Evolutionary conservation across 805 yeast genomes (phyloP).

Genomic region (Blastobotrys muscicola): DNA sequence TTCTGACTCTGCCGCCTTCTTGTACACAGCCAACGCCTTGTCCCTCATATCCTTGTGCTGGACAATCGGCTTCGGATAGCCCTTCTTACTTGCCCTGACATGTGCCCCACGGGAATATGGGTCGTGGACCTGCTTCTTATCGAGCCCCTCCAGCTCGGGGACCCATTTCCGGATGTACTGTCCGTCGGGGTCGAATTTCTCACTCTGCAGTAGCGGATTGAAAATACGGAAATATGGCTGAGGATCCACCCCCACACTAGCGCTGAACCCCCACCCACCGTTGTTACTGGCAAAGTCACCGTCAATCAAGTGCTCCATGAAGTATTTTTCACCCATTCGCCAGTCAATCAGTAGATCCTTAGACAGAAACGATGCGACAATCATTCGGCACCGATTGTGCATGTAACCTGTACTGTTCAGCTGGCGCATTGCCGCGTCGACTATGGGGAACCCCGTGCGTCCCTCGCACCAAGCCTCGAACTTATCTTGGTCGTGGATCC

Average conservation of each 20-base stretch:
- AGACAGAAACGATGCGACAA: constrained; percentile 41
- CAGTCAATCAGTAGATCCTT: constrained; percentile 45
- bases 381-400: constrained; percentile 47
- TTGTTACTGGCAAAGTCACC: constrained; percentile 46
- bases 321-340: constrained; percentile 46
- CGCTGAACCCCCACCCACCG: constrained; percentile 51
- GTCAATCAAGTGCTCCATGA: constrained; percentile 40
- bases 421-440: constrained; percentile 51
- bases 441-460: constrained; percentile 45
- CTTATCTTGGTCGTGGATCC: constrained; percentile 35
- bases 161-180: constrained; percentile 41
- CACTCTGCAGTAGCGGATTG: constrained; percentile 43
- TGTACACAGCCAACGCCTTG: neutral
- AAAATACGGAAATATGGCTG: constrained; percentile 51
- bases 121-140: constrained; percentile 28
- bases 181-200: constrained; percentile 40
- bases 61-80: constrained; percentile 1
- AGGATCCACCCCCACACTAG: constrained; percentile 44
- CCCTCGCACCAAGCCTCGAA: constrained; percentile 47
- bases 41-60: neutral
- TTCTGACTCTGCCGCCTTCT: neutral
- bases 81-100: neutral
- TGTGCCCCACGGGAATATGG: constrained; percentile 23
- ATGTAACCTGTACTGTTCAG: constrained; percentile 43
- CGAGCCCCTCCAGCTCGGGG: constrained; percentile 34